Evolutionary conservation across 495 filamentous ascomycete species (phyloP).

Genomic region (Lindgomyces ingoldianus): DNA sequence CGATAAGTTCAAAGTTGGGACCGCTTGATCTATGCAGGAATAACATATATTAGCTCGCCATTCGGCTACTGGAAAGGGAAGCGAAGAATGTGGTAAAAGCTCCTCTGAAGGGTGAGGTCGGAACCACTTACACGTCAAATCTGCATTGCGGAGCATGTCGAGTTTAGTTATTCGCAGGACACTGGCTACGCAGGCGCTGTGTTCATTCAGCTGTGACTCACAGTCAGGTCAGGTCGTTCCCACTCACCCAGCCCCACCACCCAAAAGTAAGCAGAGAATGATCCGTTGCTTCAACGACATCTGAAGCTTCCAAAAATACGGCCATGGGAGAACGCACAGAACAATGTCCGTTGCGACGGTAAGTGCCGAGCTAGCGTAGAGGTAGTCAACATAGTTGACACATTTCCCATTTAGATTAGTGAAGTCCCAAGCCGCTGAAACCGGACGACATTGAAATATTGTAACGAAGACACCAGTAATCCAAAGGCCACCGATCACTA

Average conservation of each 20-base stretch:
- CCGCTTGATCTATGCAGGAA: conserved; percentile 5
- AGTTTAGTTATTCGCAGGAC: conserved; percentile 26
- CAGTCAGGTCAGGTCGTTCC: background rate
- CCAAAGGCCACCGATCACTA: conserved; percentile 30
- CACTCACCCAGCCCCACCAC: conserved; percentile 26
- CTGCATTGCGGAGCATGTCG: conserved; percentile 17
- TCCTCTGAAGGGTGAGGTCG: background rate
- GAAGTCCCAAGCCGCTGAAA: conserved; percentile 31
- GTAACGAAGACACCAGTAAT: conserved; percentile 30
- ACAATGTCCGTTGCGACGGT: conserved; percentile 24
- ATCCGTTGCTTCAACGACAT: conserved; percentile 30
- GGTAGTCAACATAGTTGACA: conserved; percentile 24
- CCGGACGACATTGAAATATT: conserved; percentile 33
- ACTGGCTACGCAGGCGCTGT: conserved; percentile 27
- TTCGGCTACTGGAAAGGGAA: background rate
- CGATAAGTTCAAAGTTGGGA: conserved; percentile 27
- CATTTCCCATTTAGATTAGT: conserved; percentile 15
- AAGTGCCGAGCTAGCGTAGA: conserved; percentile 30
- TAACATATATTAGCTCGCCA: background rate
- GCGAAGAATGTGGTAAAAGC: background rate
- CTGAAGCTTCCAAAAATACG: conserved; percentile 30
- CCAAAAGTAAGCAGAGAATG: conserved; percentile 32
- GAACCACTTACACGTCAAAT: conserved; percentile 24
- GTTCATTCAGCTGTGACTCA: conserved; percentile 3
- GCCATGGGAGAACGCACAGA: conserved; percentile 28